These are phyloP conservation scores for Carallia pectinifolia DNA, from an alignment of 345 rosid species.

Conservation along the genomic window DNA sequence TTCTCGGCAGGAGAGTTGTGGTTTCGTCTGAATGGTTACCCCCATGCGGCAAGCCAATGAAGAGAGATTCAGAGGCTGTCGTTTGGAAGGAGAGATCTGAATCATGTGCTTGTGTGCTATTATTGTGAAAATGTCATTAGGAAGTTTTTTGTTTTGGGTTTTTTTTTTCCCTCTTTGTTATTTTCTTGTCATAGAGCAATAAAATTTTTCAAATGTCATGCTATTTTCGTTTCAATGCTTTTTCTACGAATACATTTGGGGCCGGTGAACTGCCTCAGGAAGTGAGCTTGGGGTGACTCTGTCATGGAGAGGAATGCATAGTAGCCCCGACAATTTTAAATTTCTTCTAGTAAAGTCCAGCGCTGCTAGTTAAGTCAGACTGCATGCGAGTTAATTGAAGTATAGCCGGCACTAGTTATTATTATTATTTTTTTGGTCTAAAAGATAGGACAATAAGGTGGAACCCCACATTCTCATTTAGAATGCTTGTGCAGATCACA, in stretches of 20 bases:
- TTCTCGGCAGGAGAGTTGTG: not conserved
- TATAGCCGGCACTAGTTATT: too few relatives aligned
- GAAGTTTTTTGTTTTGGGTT: not conserved
- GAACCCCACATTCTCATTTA: too few relatives aligned
- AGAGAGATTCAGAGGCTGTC: not conserved
- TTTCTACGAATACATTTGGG: not conserved
- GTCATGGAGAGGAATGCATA: too few relatives aligned
- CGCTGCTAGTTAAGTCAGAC: too few relatives aligned
- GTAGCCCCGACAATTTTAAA: too few relatives aligned
- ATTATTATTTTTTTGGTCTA: too few relatives aligned
- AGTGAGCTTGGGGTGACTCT: too few relatives aligned
- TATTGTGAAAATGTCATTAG: conserved; percentile 4
- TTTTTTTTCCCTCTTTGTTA: not conserved
- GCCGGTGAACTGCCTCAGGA: too few relatives aligned
- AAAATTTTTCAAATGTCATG: not conserved
- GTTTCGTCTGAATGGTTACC: not conserved
- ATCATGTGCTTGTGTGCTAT: conserved; percentile 8
- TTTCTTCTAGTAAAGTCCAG: too few relatives aligned
- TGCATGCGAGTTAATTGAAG: too few relatives aligned
- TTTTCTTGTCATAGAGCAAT: not conserved
- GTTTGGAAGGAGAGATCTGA: not conserved
- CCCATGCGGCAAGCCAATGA: not conserved
- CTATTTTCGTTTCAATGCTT: not conserved
- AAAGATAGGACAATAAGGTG: too few relatives aligned
- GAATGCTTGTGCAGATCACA: too few relatives aligned